These are phyloP conservation scores for Ephemerocybe angulata DNA, from an alignment of 768 basidiomycete species.

Conservation along the genomic window DNA sequence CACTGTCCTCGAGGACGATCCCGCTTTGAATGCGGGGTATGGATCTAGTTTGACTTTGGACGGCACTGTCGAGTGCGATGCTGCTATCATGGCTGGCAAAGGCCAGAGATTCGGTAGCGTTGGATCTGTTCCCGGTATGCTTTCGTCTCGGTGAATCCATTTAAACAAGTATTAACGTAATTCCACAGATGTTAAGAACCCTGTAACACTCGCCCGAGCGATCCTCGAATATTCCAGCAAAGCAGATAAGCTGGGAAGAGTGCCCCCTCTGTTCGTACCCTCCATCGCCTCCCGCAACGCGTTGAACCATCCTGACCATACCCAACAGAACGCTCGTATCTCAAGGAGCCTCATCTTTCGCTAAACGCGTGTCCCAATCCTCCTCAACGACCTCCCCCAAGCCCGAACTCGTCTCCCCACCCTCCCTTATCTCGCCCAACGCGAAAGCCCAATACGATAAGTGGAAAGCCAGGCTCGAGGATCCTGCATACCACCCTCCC, in stretches of 20 bases:
- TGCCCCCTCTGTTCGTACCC: slow-evolving; percentile 61
- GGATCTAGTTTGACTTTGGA: slow-evolving; percentile 75
- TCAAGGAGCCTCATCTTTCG: slow-evolving; percentile 59
- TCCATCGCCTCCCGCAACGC: neutral
- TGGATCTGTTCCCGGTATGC: slow-evolving; percentile 65
- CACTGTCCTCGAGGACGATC: slow-evolving; percentile 59
- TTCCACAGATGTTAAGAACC: slow-evolving; percentile 61
- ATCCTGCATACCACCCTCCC: neutral
- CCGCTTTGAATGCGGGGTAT: slow-evolving; percentile 67
- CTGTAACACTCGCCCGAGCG: slow-evolving; percentile 56
- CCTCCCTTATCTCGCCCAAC: slow-evolving; percentile 46
- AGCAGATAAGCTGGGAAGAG: slow-evolving; percentile 53
- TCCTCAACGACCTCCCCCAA: neutral
- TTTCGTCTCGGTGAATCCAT: neutral
- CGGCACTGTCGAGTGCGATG: slow-evolving; percentile 82
- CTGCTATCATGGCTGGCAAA: slow-evolving; percentile 60
- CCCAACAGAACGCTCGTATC: slow-evolving; percentile 53
- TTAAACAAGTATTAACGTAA: neutral
- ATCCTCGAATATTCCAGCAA: slow-evolving; percentile 52
- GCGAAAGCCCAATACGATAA: slow-evolving; percentile 53
- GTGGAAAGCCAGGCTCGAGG: slow-evolving; percentile 52
- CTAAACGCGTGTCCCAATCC: slow-evolving; percentile 16
- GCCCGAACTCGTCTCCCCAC: slow-evolving; percentile 35
- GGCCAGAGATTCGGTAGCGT: slow-evolving; percentile 55
- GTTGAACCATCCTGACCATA: neutral